Base-by-base conservation (phyloP, 108 stramenopile genomes). In the Pseudonitzschia multistriata region DNA sequence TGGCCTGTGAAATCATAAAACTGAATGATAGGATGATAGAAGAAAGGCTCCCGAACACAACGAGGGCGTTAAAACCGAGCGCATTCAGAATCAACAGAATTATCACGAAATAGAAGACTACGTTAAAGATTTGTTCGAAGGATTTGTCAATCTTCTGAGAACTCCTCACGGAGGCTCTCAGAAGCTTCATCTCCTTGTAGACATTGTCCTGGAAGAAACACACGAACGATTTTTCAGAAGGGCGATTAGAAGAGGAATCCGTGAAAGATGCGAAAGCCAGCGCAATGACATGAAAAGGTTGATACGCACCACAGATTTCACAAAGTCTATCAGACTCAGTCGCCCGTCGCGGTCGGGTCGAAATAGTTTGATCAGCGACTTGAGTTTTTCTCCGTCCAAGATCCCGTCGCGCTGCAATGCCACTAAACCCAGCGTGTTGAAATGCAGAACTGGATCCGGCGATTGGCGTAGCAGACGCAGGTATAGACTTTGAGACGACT, bases 131-230 rank as follows among this genome's bases (percentile, higher is more conserved):
- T 22, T 62, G 36, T 52, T 87, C 86, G 54, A 84, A 86, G 15
- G 82, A 77, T 39, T 74, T 66, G 50, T 90, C 85, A 62, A 92
- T 86, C 62, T 88, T 80, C 8, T 78, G 69, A 50, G 85, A 82
- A 39, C 85, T 88, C 13, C 70, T 62, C 55, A 90, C 80, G 3
- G 84, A 81, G 10, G 88, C 89, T 27, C 86, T 68, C 2, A 93
- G 67, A 48, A 89, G 56, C 49, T 85, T 67, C 22, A 88, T 62
- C 11, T 87, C 82, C 64, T 83, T 83, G 84, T 90, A 93, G 0
- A 90, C 76, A 10, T 61, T 17, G 49, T 87, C 86, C 22, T 79
- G 74, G 29, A 84, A 52, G 71, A 74, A 13, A 79, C 10, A 42
- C 27, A 28, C 28, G 7, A 66, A 48, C 42, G 42, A 45, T 13